Evolutionary conservation across 2,329 filamentous ascomycete genomes (phyloP), one percentile per base, ranked within the genome.

Genomic region (Fusarium kyushuense): DNA sequence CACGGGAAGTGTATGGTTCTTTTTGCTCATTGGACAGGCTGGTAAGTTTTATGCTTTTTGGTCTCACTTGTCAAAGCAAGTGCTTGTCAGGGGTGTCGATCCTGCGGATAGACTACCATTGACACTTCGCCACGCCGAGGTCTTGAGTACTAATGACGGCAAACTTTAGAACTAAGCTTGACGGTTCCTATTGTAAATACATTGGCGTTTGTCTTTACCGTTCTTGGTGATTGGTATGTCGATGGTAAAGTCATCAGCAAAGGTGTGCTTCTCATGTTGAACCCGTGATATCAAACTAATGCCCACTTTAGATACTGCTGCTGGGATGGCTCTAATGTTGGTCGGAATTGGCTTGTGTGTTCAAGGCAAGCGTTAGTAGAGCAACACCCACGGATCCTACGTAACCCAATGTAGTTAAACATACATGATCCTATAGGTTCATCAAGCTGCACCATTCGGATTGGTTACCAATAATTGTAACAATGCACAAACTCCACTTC

Each of bases 141-240:
- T 30, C 40, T 55, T 58, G 57, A 53, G 56, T 21, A 46, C 43
- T 68, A 56, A 72, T 67, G 58, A 65, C 41, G 54, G 47, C 57
- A 60, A 51, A 41, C 47, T 11, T 27, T 72, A 96, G 95, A 98
- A 79, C 77, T 98, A 72, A 97, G 94, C 76, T 83, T 98, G 66
- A 97, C 94, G 4, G 94, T 98, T 1, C 95, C 95, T 3, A 96
- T 98, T 66, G 94, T 95, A 3, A 98, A 98, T 75, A 97, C 94
- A 0, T 82, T 97, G 75, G 95, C 95, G 0, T 98, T 98, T 72
- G 80, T 98, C n/a, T 98, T 97, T 76, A 98, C 95, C 0, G 94
- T 97, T 3, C 75, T 97, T 14, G 95, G 94, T 1, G 95, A 98
- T 73, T 98, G 94, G 94, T 96, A 91, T 84, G 93, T 95, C 1